Conservation (phyloP, 2,329 filamentous ascomycete genomes). For the Grosmannia clavigera region DNA sequence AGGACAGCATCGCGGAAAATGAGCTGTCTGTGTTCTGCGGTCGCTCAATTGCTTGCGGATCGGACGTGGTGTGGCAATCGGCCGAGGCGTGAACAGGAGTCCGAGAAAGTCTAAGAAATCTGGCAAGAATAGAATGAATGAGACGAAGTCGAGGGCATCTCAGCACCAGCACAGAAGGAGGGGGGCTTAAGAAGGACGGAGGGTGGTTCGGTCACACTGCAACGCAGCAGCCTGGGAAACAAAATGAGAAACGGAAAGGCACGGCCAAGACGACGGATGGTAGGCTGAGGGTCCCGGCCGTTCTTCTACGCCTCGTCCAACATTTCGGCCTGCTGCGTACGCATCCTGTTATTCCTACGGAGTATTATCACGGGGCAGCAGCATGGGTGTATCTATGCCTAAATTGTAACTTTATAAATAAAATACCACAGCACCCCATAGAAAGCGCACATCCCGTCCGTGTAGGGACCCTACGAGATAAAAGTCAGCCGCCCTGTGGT, state of each 20-base stretch:
- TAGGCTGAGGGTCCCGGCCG: neutral
- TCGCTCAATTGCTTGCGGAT: neutral
- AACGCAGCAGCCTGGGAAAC: neutral
- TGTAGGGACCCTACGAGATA: neutral
- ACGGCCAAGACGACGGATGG: neutral
- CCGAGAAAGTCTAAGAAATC: neutral
- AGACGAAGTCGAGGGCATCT: neutral
- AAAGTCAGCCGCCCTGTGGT: neutral
- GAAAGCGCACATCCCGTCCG: neutral
- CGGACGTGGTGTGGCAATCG: neutral
- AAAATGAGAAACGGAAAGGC: neutral
- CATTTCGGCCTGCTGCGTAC: neutral
- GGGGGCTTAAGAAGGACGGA: neutral
- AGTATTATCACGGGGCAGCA: neutral
- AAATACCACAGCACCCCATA: neutral
- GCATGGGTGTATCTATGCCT: neutral
- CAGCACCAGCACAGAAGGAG: neutral
- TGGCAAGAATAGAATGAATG: neutral
- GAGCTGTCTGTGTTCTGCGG: neutral
- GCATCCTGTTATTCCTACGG: neutral
- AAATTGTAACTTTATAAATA: neutral
- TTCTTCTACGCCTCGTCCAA: neutral
- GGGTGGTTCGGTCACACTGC: no score
- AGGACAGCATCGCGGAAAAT: conserved; percentile 18
- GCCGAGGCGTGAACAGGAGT: neutral